These are phyloP conservation scores for Talaromyces funiculosus DNA, from an alignment of 2,329 filamentous ascomycete species.

Conservation along the genomic window DNA sequence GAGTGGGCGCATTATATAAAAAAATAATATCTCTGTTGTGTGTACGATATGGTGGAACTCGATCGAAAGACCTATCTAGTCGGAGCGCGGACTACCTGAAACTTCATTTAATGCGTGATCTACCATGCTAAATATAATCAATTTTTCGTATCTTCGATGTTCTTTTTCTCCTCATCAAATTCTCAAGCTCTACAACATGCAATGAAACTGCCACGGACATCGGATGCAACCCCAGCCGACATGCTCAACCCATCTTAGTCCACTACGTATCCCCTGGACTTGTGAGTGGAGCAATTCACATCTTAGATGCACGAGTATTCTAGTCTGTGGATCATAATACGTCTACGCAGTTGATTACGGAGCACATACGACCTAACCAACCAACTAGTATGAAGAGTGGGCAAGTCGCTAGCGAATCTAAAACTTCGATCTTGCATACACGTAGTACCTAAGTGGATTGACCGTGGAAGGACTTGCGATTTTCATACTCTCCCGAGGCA, in stretches of 20 bases:
- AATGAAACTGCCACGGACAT: not conserved
- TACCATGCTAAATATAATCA: not conserved
- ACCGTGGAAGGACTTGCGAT: not conserved
- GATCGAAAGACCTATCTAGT: not conserved
- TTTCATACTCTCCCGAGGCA: not conserved
- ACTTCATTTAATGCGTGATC: not conserved
- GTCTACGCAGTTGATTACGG: not conserved
- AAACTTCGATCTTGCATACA: not conserved
- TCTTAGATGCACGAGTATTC: not conserved
- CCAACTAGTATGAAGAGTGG: not conserved
- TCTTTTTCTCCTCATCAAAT: not conserved
- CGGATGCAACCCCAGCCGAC: not conserved
- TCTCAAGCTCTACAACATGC: not conserved
- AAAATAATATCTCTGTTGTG: not conserved
- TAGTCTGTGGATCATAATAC: constrained; percentile 1
- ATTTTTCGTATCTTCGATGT: not conserved
- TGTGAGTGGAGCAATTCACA: not conserved
- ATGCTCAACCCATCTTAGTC: not conserved
- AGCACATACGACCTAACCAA: not conserved
- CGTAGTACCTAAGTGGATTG: not conserved
- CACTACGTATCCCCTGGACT: not conserved
- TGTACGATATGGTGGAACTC: not conserved
- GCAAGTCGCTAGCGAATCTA: not conserved
- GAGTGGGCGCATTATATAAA: not conserved
- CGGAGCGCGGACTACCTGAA: not conserved